A percentile compares a stretch with the other conserved stretches of the same genome.
Evolutionary conservation across 116 monocot species (phyloP).

Genomic region (Trichopus zeylanicus): DNA sequence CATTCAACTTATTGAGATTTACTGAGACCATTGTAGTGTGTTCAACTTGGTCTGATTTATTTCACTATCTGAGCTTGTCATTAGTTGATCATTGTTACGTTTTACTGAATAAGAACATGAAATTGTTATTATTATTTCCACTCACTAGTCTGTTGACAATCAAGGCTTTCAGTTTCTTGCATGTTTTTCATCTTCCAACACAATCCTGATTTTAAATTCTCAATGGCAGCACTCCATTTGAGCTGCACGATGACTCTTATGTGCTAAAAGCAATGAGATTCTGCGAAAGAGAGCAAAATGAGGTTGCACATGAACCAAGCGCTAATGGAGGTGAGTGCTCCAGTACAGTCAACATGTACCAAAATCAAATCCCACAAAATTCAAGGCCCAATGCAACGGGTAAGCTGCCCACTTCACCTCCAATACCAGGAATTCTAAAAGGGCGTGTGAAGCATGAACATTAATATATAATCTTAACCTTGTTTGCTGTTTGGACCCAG

Average conservation of each 20-base stretch:
- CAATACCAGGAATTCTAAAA: slow-evolving; percentile 74
- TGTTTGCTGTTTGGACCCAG: neutral
- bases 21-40: too few relatives aligned
- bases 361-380: slow-evolving; percentile 33
- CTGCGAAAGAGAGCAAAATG: slow-evolving; percentile 30
- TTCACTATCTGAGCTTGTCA: too few relatives aligned
- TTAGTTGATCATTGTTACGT: too few relatives aligned
- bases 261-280: slow-evolving; percentile 81
- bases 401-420: slow-evolving; percentile 42
- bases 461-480: slow-evolving; percentile 2
- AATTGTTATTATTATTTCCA: too few relatives aligned
- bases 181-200: too few relatives aligned
- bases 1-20: too few relatives aligned
- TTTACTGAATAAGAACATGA: too few relatives aligned
- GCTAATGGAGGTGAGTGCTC: slow-evolving; percentile 49
- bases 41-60: too few relatives aligned
- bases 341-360: slow-evolving; percentile 20
- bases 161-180: neutral
- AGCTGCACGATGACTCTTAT: slow-evolving; percentile 83
- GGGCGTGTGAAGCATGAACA: slow-evolving; percentile 58
- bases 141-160: too few relatives aligned
- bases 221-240: slow-evolving; percentile 77
- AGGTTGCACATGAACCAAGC: slow-evolving; percentile 17
- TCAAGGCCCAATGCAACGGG: slow-evolving; percentile 16
- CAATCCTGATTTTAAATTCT: neutral